These are phyloP conservation scores for Inga leiocalycina DNA, from an alignment of 306 rosid species.

Conservation along the genomic window DNA sequence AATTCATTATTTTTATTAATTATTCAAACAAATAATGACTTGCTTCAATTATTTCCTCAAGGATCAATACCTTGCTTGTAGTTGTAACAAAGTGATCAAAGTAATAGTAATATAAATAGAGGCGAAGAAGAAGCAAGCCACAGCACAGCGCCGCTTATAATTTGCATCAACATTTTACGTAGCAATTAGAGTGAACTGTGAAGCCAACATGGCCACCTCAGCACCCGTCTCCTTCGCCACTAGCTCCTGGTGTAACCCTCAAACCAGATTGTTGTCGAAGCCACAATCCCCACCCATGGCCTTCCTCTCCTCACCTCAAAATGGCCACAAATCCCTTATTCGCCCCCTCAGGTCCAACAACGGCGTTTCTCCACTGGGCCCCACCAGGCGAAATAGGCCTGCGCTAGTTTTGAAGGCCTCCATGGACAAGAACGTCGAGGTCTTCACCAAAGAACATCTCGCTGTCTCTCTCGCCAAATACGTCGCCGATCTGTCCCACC, in stretches of 20 bases:
- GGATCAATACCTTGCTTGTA: slow-evolving; percentile 37
- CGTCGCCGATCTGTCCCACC: slow-evolving; percentile 42
- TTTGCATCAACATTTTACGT: neutral
- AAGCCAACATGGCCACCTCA: slow-evolving; percentile 33
- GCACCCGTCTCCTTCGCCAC: slow-evolving; percentile 2
- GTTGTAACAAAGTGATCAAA: slow-evolving; percentile 1
- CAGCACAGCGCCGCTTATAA: neutral
- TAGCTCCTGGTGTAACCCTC: slow-evolving; percentile 23
- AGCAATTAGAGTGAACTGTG: neutral
- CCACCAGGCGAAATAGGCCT: neutral
- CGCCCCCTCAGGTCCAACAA: slow-evolving; percentile 6
- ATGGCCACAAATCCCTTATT: neutral
- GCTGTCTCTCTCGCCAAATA: slow-evolving; percentile 50
- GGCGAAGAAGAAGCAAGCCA: neutral
- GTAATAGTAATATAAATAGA: slow-evolving; percentile 13
- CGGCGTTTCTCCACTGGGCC: neutral
- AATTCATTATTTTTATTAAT: too few relatives aligned
- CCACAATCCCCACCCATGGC: slow-evolving; percentile 7
- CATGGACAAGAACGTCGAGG: slow-evolving; percentile 45
- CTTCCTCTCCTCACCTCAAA: neutral
- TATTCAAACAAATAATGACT: neutral
- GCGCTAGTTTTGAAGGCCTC: slow-evolving; percentile 28
- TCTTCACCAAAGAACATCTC: slow-evolving; percentile 54
- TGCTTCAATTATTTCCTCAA: slow-evolving; percentile 14
- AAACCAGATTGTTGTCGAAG: neutral